Percentiles rank a stretch among this genome's conserved stretches.
Conservation (phyloP, 2,329 filamentous ascomycete genomes). For the Ascochyta koolunga region DNA sequence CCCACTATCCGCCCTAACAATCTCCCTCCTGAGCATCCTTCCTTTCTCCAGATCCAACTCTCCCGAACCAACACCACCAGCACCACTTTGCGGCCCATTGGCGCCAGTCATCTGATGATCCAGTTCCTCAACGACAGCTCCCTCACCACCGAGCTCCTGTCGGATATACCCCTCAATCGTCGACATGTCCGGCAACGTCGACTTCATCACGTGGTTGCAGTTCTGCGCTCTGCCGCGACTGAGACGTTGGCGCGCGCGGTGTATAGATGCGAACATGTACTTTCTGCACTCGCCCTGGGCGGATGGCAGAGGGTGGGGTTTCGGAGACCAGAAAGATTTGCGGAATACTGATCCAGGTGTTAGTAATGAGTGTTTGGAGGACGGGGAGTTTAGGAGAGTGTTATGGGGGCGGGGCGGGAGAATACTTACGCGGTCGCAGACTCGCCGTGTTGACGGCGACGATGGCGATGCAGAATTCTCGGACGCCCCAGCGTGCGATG, state of each 20-base stretch:
- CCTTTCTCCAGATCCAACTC: slow-evolving; percentile 2
- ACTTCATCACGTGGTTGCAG: slow-evolving; percentile 1
- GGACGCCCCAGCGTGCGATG: slow-evolving; percentile 21
- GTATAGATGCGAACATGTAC: slow-evolving; percentile 1
- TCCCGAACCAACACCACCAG: neutral
- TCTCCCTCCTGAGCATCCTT: neutral
- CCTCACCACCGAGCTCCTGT: neutral
- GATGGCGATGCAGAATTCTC: slow-evolving; percentile 19
- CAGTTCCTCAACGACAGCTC: slow-evolving; percentile 6
- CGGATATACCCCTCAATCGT: slow-evolving; percentile 2
- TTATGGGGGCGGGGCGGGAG: too few species aligned
- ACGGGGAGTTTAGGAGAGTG: neutral
- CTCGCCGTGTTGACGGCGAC: slow-evolving; percentile 20
- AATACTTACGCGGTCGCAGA: slow-evolving; percentile 15
- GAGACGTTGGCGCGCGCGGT: neutral
- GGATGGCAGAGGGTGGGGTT: neutral
- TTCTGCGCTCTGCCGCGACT: neutral
- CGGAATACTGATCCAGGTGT: slow-evolving; percentile 9
- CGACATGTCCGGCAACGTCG: slow-evolving; percentile 3
- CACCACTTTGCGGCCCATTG: neutral
- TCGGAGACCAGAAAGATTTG: slow-evolving; percentile 2
- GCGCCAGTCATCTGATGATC: neutral
- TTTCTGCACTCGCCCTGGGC: neutral
- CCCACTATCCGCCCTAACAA: neutral
- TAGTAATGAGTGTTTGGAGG: too few species aligned